These are phyloP conservation scores for Linnemannia hyalina DNA, from an alignment of 192 early-diverging fungal species.

Conservation along the genomic window DNA sequence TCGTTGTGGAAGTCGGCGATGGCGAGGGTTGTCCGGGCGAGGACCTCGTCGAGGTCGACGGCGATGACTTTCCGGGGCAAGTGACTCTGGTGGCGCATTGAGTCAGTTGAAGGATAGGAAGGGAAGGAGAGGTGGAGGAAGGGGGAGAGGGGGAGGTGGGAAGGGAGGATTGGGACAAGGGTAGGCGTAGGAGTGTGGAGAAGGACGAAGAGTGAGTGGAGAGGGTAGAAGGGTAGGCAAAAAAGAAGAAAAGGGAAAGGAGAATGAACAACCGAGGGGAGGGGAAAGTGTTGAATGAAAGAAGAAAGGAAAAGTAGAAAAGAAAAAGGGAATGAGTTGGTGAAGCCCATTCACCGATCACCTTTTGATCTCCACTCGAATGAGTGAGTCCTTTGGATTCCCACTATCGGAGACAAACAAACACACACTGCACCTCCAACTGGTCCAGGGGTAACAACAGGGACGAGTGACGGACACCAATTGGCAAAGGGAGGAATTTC, in stretches of 20 bases:
- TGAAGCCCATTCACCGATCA: background rate
- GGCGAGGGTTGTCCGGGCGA: conserved; percentile 62
- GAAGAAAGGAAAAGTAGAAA: background rate
- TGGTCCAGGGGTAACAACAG: too few relatives aligned
- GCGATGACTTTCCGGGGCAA: conserved; percentile 61
- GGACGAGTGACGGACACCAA: too few relatives aligned
- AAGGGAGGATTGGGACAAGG: background rate
- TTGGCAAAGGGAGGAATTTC: too few relatives aligned
- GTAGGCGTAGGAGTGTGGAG: background rate
- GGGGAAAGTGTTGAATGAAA: background rate
- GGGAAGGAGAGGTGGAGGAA: background rate
- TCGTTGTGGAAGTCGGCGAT: conserved; percentile 70
- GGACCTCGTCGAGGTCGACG: conserved; percentile 69
- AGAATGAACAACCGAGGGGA: too few relatives aligned
- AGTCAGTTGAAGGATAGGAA: background rate
- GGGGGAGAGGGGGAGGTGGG: background rate
- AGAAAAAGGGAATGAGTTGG: background rate
- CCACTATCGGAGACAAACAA: too few relatives aligned
- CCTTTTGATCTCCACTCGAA: background rate
- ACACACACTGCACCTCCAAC: too few relatives aligned
- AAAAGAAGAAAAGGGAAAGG: background rate
- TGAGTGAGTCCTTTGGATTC: background rate
- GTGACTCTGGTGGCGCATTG: conserved; percentile 46
- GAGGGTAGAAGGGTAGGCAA: background rate
- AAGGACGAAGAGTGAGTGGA: background rate